These are phyloP conservation scores for Fusarium fujikuroi DNA, from an alignment of 2,329 filamentous ascomycete species.

Conservation along the genomic window DNA sequence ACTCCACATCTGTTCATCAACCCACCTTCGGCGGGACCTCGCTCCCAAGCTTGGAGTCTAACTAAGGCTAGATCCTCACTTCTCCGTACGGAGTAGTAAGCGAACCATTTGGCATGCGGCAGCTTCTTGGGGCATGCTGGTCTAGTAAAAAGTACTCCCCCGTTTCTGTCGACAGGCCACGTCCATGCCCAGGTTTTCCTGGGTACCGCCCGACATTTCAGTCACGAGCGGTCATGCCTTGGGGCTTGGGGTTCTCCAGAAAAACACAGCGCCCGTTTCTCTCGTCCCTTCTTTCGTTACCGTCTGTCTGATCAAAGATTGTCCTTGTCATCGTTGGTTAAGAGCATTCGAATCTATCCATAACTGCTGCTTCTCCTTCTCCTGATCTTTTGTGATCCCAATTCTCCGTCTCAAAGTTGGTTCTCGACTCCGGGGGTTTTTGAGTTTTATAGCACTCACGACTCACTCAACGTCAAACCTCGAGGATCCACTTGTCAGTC, in stretches of 20 bases:
- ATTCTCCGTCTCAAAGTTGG: background rate
- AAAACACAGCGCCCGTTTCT: constrained; percentile 34
- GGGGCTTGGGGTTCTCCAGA: constrained; percentile 30
- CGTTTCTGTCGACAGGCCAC: constrained; percentile 31
- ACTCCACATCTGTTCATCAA: constrained; percentile 46
- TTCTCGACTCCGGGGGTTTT: background rate
- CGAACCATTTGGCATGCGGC: constrained; percentile 44
- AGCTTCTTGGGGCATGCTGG: constrained; percentile 35
- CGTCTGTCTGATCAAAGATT: constrained; percentile 9
- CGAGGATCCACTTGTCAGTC: constrained; percentile 31
- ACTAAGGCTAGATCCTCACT: constrained; percentile 40
- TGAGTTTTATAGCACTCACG: constrained; percentile 2
- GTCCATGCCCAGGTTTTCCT: constrained; percentile 6
- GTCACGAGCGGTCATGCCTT: constrained; percentile 39
- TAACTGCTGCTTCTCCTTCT: background rate
- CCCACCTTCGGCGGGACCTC: constrained; percentile 47
- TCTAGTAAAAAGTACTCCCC: constrained; percentile 34
- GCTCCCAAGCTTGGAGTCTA: constrained; percentile 41
- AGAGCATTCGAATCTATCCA: constrained; percentile 7
- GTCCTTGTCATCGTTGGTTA: background rate
- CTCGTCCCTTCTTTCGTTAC: constrained; percentile 31
- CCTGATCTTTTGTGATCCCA: background rate
- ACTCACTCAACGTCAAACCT: constrained; percentile 10
- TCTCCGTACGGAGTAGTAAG: constrained; percentile 43
- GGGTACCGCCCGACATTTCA: constrained; percentile 34